These are phyloP conservation scores for Nemania abortiva DNA, from an alignment of 2,329 filamentous ascomycete species.

Conservation along the genomic window DNA sequence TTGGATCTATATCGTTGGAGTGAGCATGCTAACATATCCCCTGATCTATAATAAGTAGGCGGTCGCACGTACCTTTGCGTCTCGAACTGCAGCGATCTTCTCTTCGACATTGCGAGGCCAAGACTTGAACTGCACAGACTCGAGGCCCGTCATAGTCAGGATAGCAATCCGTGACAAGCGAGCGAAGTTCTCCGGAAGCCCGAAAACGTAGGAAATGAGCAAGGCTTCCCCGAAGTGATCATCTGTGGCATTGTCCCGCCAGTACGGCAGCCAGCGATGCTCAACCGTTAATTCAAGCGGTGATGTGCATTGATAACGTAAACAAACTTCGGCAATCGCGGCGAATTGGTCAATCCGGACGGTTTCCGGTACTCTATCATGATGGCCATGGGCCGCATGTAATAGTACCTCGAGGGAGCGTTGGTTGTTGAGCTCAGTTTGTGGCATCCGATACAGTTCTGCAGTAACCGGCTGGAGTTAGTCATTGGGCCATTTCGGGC, in stretches of 20 bases:
- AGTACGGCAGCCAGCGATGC: constrained; percentile 64
- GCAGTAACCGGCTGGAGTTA: not conserved
- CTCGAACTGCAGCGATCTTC: constrained; percentile 62
- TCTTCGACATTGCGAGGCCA: constrained; percentile 63
- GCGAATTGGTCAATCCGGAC: constrained; percentile 64
- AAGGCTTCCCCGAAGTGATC: constrained; percentile 63
- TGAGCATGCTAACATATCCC: not conserved
- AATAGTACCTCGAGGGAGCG: constrained; percentile 60
- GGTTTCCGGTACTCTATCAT: constrained; percentile 59
- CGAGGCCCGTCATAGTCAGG: constrained; percentile 59
- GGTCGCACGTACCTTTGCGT: constrained; percentile 57
- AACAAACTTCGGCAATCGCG: constrained; percentile 63
- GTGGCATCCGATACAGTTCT: constrained; percentile 65
- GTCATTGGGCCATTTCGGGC: not conserved
- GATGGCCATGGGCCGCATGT: constrained; percentile 64
- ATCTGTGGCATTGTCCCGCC: constrained; percentile 55
- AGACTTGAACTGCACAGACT: constrained; percentile 57
- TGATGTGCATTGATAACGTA: constrained; percentile 64
- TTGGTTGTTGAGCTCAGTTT: constrained; percentile 59
- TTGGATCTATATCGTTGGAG: constrained; percentile 43
- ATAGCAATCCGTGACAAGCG: constrained; percentile 64
- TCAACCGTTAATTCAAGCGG: constrained; percentile 65
- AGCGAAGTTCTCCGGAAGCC: constrained; percentile 61
- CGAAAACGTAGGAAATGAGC: constrained; percentile 66
- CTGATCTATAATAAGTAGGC: not conserved